phyloP scores from a whole-genome alignment of 805 yeast genomes.

The Candida xyloterini region DNA sequence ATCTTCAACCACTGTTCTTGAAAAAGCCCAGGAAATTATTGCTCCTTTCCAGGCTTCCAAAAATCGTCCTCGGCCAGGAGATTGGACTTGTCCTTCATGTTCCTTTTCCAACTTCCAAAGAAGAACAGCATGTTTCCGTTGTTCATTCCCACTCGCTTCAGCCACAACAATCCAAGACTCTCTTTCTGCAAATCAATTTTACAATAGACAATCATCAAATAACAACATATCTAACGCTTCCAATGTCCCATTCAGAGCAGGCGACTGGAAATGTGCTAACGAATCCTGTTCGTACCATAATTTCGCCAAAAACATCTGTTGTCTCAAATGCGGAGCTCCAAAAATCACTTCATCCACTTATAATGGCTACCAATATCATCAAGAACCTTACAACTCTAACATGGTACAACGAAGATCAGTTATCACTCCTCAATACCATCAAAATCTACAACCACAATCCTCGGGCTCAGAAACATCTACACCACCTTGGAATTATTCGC shows the following conservation, averaged over 20 bases:
- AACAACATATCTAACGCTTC: slow-evolving; percentile 22
- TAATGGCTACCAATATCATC: slow-evolving; percentile 2
- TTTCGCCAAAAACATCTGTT: slow-evolving; percentile 84
- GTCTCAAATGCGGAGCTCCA: slow-evolving; percentile 86
- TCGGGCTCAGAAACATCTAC: slow-evolving; percentile 7
- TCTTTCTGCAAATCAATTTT: slow-evolving; percentile 16
- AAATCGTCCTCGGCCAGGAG: slow-evolving; percentile 93
- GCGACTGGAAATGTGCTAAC: slow-evolving; percentile 90
- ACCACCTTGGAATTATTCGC: neutral
- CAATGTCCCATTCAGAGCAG: slow-evolving; percentile 91
- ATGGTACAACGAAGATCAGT: slow-evolving; percentile 4
- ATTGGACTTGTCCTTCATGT: slow-evolving; percentile 97
- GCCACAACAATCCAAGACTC: slow-evolving; percentile 69
- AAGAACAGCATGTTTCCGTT: slow-evolving; percentile 89
- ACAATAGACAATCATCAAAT: slow-evolving; percentile 18
- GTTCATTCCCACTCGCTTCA: slow-evolving; percentile 80
- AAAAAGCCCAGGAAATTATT: slow-evolving; percentile 75
- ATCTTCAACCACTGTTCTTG: slow-evolving; percentile 72
- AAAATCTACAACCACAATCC: slow-evolving; percentile 9
- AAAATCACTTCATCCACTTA: slow-evolving; percentile 30
- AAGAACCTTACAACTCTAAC: slow-evolving; percentile 3
- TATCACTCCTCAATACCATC: slow-evolving; percentile 10
- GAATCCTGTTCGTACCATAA: slow-evolving; percentile 84
- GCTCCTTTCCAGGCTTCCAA: slow-evolving; percentile 81
- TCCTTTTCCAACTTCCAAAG: slow-evolving; percentile 94